Conservation (phyloP, 2,329 filamentous ascomycete genomes). For the Apiospora koreana region DNA sequence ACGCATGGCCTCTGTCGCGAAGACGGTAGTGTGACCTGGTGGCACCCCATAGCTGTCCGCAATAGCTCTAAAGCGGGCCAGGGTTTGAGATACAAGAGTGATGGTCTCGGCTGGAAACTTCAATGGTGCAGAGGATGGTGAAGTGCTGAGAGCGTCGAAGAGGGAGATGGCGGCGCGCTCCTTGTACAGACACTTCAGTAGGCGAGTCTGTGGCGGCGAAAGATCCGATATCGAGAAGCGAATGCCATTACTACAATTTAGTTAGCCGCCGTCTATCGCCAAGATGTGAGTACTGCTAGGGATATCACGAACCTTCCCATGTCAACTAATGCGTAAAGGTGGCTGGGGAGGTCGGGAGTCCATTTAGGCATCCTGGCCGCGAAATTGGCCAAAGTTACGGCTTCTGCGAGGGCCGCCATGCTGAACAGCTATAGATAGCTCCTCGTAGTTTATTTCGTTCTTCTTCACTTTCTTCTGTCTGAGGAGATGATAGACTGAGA, state of each 20-base stretch:
- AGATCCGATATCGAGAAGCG: constrained; percentile 88
- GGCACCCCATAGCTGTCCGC: constrained; percentile 72
- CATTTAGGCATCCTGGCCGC: constrained; percentile 49
- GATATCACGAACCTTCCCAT: constrained; percentile 55
- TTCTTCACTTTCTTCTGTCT: not conserved
- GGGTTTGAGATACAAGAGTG: constrained; percentile 61
- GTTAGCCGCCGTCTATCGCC: not conserved
- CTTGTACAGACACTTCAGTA: constrained; percentile 76
- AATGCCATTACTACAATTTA: constrained; percentile 73
- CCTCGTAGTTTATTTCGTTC: not conserved
- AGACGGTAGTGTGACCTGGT: constrained; percentile 64
- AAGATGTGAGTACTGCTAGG: constrained; percentile 5
- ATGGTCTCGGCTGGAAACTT: constrained; percentile 60
- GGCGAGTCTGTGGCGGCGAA: constrained; percentile 68
- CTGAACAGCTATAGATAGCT: not conserved
- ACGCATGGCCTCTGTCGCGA: constrained; percentile 89
- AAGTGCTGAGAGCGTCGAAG: constrained; percentile 74
- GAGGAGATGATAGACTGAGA: not conserved
- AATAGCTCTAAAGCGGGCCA: constrained; percentile 71
- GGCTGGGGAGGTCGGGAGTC: constrained; percentile 45
- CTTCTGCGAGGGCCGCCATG: constrained; percentile 24
- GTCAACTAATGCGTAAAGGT: constrained; percentile 59
- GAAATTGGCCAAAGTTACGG: constrained; percentile 55
- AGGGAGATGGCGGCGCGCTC: constrained; percentile 81
- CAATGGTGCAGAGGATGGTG: constrained; percentile 31